Percentiles rank a stretch among this genome's conserved stretches.
phyloP scores from a whole-genome alignment of 106 monocot genomes.

The Phalaenopsis aphrodite region DNA sequence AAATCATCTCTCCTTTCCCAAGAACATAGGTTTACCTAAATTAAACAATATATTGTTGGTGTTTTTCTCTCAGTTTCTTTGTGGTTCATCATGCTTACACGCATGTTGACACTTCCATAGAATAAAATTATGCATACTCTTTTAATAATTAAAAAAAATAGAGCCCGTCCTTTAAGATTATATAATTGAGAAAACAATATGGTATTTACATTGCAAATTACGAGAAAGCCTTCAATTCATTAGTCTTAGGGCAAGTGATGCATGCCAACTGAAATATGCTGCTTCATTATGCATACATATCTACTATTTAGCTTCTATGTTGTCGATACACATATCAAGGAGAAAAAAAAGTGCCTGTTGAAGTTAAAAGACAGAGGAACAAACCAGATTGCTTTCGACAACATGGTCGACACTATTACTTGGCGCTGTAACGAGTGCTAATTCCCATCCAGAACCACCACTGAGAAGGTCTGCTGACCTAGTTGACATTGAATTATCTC shows the following conservation, averaged over 20 bases:
- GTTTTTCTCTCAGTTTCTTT: too few species aligned
- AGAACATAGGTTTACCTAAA: too few species aligned
- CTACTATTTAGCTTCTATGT: neutral
- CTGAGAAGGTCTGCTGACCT: conserved; percentile 24
- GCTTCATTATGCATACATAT: neutral
- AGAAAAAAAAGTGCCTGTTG: neutral
- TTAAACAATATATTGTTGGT: too few species aligned
- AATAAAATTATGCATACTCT: too few species aligned
- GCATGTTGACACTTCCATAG: too few species aligned
- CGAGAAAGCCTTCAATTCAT: neutral
- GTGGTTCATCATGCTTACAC: too few species aligned
- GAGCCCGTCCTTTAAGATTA: neutral
- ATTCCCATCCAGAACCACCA: conserved; percentile 76
- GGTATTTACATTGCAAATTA: neutral
- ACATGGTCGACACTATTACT: conserved; percentile 58
- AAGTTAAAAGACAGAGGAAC: neutral
- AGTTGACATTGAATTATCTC: conserved; percentile 29
- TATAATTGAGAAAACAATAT: neutral
- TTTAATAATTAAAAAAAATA: neutral
- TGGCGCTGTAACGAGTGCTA: conserved; percentile 77
- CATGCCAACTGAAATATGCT: neutral
- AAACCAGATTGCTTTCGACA: conserved; percentile 73
- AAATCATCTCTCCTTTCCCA: too few species aligned
- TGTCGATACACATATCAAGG: neutral
- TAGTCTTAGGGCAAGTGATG: neutral